These are phyloP conservation scores for Zarea fungicola DNA, from an alignment of 2,329 filamentous ascomycete species.

Conservation along the genomic window DNA sequence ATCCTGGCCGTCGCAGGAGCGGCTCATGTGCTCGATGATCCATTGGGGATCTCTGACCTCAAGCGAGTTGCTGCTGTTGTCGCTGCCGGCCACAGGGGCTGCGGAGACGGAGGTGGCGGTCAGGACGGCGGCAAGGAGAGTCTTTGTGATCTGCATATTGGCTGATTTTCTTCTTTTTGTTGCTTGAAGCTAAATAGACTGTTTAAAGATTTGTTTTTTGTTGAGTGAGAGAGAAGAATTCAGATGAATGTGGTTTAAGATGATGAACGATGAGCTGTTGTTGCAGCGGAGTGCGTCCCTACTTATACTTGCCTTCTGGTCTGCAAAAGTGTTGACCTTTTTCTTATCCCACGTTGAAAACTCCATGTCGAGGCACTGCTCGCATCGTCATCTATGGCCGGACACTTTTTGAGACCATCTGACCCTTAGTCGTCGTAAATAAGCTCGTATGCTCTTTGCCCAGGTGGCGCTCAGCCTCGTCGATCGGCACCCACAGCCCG, in stretches of 20 bases:
- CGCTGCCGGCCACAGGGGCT: slow-evolving; percentile 25
- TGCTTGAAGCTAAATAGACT: slow-evolving; percentile 9
- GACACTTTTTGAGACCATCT: too few relatives aligned
- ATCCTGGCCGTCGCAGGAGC: slow-evolving; percentile 34
- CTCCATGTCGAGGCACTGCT: too few relatives aligned
- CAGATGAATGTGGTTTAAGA: not conserved
- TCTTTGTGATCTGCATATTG: slow-evolving; percentile 40
- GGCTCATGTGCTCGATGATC: slow-evolving; percentile 37
- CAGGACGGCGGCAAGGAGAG: slow-evolving; percentile 31
- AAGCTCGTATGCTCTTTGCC: too few relatives aligned
- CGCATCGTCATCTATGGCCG: too few relatives aligned
- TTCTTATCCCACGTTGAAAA: too few relatives aligned
- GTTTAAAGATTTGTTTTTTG: slow-evolving; percentile 8
- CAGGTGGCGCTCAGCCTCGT: too few relatives aligned
- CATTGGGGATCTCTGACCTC: slow-evolving; percentile 35
- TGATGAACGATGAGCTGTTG: too few relatives aligned
- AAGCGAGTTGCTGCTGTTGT: slow-evolving; percentile 34
- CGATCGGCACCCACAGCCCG: not conserved
- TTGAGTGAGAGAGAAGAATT: not conserved
- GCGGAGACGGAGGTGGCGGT: slow-evolving; percentile 32
- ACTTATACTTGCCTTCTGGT: too few relatives aligned
- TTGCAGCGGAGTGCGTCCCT: too few relatives aligned
- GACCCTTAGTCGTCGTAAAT: too few relatives aligned
- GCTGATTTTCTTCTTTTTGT: slow-evolving; percentile 16
- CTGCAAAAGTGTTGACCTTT: too few relatives aligned